phyloP scores from a whole-genome alignment of 148 eudicot genomes.

The Amaranthus cruentus region DNA sequence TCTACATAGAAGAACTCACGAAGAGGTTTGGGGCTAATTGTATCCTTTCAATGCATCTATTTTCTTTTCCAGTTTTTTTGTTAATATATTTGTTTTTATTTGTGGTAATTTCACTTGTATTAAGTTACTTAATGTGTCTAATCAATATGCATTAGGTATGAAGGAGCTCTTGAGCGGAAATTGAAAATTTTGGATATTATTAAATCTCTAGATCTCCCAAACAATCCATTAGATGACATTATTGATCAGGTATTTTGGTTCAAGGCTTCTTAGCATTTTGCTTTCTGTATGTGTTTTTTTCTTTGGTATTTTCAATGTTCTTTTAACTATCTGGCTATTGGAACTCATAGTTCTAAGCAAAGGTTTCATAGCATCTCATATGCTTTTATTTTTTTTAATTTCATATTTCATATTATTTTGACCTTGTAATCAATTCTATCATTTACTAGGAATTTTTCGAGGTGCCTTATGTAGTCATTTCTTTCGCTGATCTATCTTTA shows the following conservation, averaged over 20 bases:
- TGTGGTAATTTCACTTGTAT: not conserved
- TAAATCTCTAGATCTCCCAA: conserved; percentile 83
- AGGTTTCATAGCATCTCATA: too few relatives aligned
- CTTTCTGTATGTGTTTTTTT: not conserved
- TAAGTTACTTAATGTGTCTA: not conserved
- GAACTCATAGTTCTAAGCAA: too few relatives aligned
- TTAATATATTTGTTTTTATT: not conserved
- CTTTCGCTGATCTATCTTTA: too few relatives aligned
- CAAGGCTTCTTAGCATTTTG: not conserved
- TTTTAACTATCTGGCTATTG: conserved; percentile 1
- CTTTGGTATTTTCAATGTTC: not conserved
- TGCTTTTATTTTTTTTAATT: too few relatives aligned
- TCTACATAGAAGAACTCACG: conserved; percentile 61
- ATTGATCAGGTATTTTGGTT: conserved; percentile 66
- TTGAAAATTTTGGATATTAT: conserved; percentile 62
- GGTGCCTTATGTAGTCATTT: too few relatives aligned
- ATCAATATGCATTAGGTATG: conserved; percentile 49
- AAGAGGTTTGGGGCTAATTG: conserved; percentile 47
- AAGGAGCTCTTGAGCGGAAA: conserved; percentile 74
- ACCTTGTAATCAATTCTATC: too few relatives aligned
- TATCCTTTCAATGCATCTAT: not conserved
- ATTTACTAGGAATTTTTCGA: too few relatives aligned
- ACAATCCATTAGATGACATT: conserved; percentile 95
- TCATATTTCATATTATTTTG: too few relatives aligned
- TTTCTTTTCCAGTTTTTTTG: not conserved